Base-by-base conservation (phyloP, 345 rosid species). In the Raphanus raphanistrum region DNA sequence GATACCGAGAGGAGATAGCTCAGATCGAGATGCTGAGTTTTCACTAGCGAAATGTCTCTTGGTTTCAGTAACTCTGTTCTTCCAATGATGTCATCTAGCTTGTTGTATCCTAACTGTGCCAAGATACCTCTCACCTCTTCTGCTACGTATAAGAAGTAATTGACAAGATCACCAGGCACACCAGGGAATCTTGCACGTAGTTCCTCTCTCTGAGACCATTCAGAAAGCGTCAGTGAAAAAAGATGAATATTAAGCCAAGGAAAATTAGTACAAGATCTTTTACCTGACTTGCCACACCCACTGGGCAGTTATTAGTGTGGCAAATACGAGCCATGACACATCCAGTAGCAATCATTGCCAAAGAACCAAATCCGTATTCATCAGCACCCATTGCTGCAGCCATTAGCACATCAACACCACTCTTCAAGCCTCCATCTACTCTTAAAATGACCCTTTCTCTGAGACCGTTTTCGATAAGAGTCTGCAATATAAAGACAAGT, bases 251-350 rank as follows among this genome's bases (percentile, higher is more conserved):
- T 57, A 31, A 38, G 43, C 38, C 38, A 35, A 35, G 63, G 52
- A 28, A 68, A 33, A 28, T 28, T 28, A 28, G 29, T 28, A 28
- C 31, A 28, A 4, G 35, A 32, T 32, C 15, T 50, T 50, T 10
- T 80, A 95, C 99, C 95, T 95, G 98, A 85, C 99, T 95, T 48
- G 98, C 98, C 26, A 92, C 97, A 73, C 99, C 99, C 61, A 95
- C 99, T 15, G 99, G 99, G 71, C 99, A 95, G 75, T 95, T 95
- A 78, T 95, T 95, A 72, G 98, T 95, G 82, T 95, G 99, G 81
- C 99, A 95, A 78, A 95, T 95, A 83, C 99, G 99, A 70, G 99
- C 99, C 98, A 92, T 95, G 75, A 95, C 92, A 84, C 99, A 95
- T 13, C 99, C 99, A 75, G 99, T 95, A 79, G 99, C 99, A 88